Evolutionary conservation across 2,329 filamentous ascomycete genomes (phyloP), one percentile per base, ranked within the genome.

Genomic region (Paramyrothecium sp.): DNA sequence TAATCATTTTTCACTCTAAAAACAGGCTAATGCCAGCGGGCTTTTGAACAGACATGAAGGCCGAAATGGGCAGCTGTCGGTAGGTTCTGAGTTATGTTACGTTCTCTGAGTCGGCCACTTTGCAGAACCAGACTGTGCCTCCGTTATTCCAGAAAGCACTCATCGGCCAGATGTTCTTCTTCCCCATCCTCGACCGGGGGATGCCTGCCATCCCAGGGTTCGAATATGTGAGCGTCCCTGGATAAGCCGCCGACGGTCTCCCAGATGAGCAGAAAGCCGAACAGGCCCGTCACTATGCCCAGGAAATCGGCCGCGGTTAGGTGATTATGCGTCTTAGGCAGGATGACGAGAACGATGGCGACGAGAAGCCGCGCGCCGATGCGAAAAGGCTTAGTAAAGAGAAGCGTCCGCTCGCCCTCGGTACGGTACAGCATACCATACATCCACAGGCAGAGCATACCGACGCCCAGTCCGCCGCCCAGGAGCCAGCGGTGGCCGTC

Each of bases 401-500:
- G 58, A 19, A 74, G 60, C 7, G 56, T 59, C 4, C 69, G 65
- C 20, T 73, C 69, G 56, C 77, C 75, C 5, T 74, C 68, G 3
- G 71, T 72, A 3, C 69, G 65, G 63, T 77, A 77, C 26, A 80
- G 62, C 63, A 79, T 67, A 8, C 73, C 74, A 54, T 76, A 75
- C 0, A 71, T 54, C 70, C 74, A 77, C 7, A 81, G 67, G 56
- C 76, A 80, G 50, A 79, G 68, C 67, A 79, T 68, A 17, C 78
- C 78, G 2, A 76, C 67, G 2, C 76, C 77, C 0, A 81, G 69
- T 2, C 78, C 78, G 30, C 74, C 78, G 19, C 78, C 77, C 1
- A 80, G 71, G 3, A 81, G 68, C 78, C 78, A 80, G n/a, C 74
- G 70, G 60, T 80, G 73, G 0, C 74, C 72, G 2, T 73, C 66